A percentile compares a stretch with the other conserved stretches of the same genome.
These are phyloP conservation scores for Dactylellina cionopaga DNA, from an alignment of 2,329 filamentous ascomycete genomes.

Conservation along the genomic window DNA sequence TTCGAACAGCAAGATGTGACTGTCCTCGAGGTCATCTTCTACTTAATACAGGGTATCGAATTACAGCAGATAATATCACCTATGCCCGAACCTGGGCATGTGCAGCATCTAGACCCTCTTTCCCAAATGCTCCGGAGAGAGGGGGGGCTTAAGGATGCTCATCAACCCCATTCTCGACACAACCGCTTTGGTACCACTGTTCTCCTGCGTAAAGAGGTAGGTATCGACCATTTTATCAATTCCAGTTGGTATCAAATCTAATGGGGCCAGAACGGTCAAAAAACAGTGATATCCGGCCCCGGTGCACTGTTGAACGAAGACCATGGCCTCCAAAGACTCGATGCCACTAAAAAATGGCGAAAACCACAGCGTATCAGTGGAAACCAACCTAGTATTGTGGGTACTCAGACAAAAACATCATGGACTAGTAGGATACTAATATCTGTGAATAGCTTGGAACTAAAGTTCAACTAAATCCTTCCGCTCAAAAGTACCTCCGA, in stretches of 20 bases:
- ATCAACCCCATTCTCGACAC: constrained; percentile 84
- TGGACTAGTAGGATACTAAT: not conserved
- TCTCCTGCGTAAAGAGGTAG: constrained; percentile 76
- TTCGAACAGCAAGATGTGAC: constrained; percentile 88
- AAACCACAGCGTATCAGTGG: constrained; percentile 67
- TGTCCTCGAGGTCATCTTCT: constrained; percentile 91
- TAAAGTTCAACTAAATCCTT: constrained; percentile 70
- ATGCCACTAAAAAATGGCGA: constrained; percentile 88
- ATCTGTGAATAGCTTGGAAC: not conserved
- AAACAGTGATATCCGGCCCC: constrained; percentile 87
- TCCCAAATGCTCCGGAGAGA: constrained; percentile 16
- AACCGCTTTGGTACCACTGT: constrained; percentile 97
- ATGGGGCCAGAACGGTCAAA: constrained; percentile 70
- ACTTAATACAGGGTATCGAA: constrained; percentile 89
- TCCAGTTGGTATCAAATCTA: not conserved
- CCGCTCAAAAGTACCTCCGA: constrained; percentile 79
- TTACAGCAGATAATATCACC: constrained; percentile 85
- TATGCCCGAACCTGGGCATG: constrained; percentile 74
- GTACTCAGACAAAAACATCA: not conserved
- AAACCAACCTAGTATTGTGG: constrained; percentile 9
- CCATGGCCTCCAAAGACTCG: constrained; percentile 84
- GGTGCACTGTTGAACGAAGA: constrained; percentile 79
- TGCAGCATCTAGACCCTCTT: constrained; percentile 71
- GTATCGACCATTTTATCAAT: no score
- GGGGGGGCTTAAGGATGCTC: constrained; percentile 69